Conservation (phyloP, 805 yeast species). For the Ascoidea rubescens region DNA sequence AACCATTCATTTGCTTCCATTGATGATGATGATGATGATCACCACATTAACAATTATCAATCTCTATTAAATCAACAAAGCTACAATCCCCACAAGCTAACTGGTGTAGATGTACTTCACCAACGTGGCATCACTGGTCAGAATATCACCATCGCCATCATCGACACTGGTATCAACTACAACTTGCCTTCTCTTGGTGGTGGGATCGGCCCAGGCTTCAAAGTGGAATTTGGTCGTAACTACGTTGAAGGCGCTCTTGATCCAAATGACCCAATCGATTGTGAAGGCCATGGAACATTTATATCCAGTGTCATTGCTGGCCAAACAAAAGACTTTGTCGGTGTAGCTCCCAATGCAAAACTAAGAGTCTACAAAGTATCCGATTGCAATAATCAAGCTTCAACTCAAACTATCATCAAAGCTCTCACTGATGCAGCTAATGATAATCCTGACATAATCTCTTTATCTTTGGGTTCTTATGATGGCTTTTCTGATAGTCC, state of each 20-base stretch:
- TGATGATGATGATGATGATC: too few relatives aligned
- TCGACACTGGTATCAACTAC: conserved; percentile 2
- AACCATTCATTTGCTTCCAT: too few relatives aligned
- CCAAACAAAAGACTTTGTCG: conserved; percentile 8
- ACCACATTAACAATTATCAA: too few relatives aligned
- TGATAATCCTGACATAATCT: conserved; percentile 1
- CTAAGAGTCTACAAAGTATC: conserved; percentile 12
- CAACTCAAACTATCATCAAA: conserved; percentile 11
- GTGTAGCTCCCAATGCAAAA: conserved; percentile 14
- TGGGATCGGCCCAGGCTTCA: conserved; percentile 11
- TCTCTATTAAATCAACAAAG: too few relatives aligned
- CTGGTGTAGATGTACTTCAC: conserved; percentile 12
- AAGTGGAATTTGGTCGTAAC: conserved; percentile 10
- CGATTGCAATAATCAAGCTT: conserved; percentile 10
- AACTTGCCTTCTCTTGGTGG: conserved; percentile 10
- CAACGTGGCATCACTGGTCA: conserved; percentile 9
- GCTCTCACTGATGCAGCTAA: conserved; percentile 4
- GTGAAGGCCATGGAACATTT: conserved; percentile 14
- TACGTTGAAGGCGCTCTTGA: conserved; percentile 11
- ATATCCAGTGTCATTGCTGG: conserved; percentile 10
- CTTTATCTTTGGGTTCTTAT: not conserved
- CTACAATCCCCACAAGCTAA: conserved; percentile 12
- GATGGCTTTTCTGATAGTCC: not conserved
- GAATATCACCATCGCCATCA: conserved; percentile 8
- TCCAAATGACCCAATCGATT: conserved; percentile 10